Percentiles rank a stretch among this genome's conserved stretches.
These are phyloP conservation scores for Apiospora aurea DNA, from an alignment of 2,329 filamentous ascomycete genomes.

Conservation along the genomic window DNA sequence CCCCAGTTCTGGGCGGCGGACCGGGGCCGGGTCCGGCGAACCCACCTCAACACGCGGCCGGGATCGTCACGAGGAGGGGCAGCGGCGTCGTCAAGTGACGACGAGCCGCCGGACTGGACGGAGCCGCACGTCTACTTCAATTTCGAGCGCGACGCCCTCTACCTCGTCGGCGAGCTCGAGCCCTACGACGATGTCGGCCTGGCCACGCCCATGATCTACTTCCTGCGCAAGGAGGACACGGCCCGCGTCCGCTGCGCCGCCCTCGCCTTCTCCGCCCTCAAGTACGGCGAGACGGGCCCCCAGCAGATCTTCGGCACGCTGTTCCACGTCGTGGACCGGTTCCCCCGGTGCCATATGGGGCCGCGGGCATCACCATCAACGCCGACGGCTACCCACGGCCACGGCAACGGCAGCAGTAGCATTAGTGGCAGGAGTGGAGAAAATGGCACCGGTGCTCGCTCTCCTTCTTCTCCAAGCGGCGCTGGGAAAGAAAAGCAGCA, in stretches of 20 bases:
- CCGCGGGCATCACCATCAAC: constrained; percentile 23
- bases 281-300: constrained; percentile 49
- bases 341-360: constrained; percentile 31
- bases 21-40: background rate
- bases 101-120: constrained; percentile 40
- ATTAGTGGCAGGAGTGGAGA: constrained; percentile 30
- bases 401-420: constrained; percentile 5
- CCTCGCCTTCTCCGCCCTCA: constrained; percentile 52
- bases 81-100: background rate
- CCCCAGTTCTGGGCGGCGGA: constrained; percentile 42
- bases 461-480: background rate
- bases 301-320: constrained; percentile 56
- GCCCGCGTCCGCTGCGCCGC: constrained; percentile 52
- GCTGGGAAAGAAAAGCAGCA: background rate
- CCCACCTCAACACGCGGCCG: constrained; percentile 5
- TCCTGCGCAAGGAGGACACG: constrained; percentile 52
- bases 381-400: background rate
- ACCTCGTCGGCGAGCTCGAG: constrained; percentile 57
- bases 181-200: constrained; percentile 54
- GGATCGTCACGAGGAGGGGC: too few species aligned
- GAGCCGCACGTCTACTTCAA: constrained; percentile 55
- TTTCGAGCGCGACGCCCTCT: constrained; percentile 54
- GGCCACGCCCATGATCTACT: constrained; percentile 57
- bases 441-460: background rate
- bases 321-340: constrained; percentile 57